Conservation (phyloP, 2,329 filamentous ascomycete species). For the Trichoderma sp. region DNA sequence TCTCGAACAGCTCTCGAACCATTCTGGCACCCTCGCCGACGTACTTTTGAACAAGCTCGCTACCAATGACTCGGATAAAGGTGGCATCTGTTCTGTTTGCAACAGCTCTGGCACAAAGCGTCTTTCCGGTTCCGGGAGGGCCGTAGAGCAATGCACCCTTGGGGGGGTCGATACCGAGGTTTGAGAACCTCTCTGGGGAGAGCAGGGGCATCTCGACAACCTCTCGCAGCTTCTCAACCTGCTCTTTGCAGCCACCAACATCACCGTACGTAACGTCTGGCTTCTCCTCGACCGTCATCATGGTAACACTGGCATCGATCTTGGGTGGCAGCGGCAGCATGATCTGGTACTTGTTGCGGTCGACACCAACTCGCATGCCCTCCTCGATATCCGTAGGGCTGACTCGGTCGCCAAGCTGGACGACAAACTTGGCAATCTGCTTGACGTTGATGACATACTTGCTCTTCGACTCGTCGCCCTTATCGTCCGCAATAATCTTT, state of each 20-base stretch:
- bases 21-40: constrained; percentile 97
- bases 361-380: constrained; percentile 97
- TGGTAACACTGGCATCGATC: constrained; percentile 97
- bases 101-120: constrained; percentile 92
- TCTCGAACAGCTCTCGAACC: constrained; percentile 98
- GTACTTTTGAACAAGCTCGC: constrained; percentile 97
- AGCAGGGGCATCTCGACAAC: constrained; percentile 98
- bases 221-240: constrained; percentile 97
- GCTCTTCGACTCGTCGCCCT: constrained; percentile 89
- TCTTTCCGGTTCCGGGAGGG: constrained; percentile 98
- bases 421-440: constrained; percentile 99
- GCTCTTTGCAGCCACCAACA: constrained; percentile 98
- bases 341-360: constrained; percentile 99
- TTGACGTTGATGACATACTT: constrained; percentile 99
- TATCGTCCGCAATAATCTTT: constrained; percentile 97
- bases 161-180: constrained; percentile 96
- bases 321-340: constrained; percentile 93
- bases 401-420: constrained; percentile 94
- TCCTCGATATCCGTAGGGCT: constrained; percentile 99
- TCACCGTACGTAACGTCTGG: constrained; percentile 98
- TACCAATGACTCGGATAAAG: constrained; percentile 97
- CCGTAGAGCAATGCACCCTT: constrained; percentile 97
- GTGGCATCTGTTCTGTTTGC: constrained; percentile 98
- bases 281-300: constrained; percentile 99
- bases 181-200: constrained; percentile 95